These are phyloP conservation scores for Acanthamoeba comandoni DNA, from an alignment of 208 protist genomes.

Conservation along the genomic window DNA sequence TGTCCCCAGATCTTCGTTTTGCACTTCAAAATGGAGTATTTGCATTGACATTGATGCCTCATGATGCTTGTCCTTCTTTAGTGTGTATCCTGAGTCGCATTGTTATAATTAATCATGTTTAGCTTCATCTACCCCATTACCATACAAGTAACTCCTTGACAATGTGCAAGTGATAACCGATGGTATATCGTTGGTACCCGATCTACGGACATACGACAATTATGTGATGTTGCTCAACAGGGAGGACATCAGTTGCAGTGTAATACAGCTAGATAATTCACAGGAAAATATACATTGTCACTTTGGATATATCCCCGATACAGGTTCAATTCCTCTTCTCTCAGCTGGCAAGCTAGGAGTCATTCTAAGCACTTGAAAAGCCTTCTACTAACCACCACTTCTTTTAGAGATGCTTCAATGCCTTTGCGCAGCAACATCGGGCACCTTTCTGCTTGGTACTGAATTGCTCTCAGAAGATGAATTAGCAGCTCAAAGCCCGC, in stretches of 20 bases:
- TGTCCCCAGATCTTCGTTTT: conserved; percentile 32
- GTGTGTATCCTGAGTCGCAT: conserved; percentile 30
- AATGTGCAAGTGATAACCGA: conserved; percentile 47
- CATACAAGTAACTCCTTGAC: too few species aligned
- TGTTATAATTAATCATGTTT: not conserved
- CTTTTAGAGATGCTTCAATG: conserved; percentile 35
- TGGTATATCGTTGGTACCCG: conserved; percentile 36
- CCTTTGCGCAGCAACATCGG: conserved; percentile 36
- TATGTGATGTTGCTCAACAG: conserved; percentile 70
- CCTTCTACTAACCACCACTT: too few species aligned
- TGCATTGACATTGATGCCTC: conserved; percentile 36
- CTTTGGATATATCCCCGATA: conserved; percentile 69
- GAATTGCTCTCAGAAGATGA: not conserved
- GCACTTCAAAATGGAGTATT: conserved; percentile 69
- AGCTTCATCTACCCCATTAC: too few species aligned
- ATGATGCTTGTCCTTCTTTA: conserved; percentile 33
- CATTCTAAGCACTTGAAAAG: too few species aligned
- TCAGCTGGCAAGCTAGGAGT: too few species aligned
- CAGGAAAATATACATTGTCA: conserved; percentile 12
- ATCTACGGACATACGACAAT: conserved; percentile 47
- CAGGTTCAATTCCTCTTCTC: not conserved
- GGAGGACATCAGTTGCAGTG: conserved; percentile 58
- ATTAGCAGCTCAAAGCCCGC: too few species aligned
- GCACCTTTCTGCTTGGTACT: conserved; percentile 20
- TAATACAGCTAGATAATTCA: conserved; percentile 54